Conservation (phyloP, 345 rosid genomes). For the Salix koriyanagi region DNA sequence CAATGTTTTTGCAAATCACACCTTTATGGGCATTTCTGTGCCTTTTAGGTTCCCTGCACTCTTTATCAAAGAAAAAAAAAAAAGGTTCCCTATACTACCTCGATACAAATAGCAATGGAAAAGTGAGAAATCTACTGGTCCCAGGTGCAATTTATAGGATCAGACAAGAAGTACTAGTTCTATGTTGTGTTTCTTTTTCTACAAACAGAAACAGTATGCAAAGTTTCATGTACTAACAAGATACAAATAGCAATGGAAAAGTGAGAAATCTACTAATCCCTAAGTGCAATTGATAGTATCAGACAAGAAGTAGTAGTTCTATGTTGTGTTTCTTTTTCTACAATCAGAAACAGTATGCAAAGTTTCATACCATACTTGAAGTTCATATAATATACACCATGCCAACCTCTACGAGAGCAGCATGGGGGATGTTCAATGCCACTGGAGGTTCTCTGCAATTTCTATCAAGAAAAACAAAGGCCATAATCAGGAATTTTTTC, state of each 20-base stretch:
- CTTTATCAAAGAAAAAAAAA: too few species aligned
- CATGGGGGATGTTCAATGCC: slow-evolving; percentile 59
- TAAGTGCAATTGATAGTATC: neutral
- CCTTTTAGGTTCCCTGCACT: neutral
- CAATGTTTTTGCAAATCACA: neutral
- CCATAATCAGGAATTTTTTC: slow-evolving; percentile 39
- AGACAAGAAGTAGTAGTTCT: neutral
- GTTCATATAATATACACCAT: slow-evolving; percentile 42
- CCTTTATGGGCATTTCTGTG: neutral
- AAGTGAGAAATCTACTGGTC: neutral
- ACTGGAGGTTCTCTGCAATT: slow-evolving; percentile 43
- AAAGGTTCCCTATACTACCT: neutral
- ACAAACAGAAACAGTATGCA: neutral
- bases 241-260: neutral
- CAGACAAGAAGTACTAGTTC: neutral
- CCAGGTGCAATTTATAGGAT: neutral
- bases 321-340: neutral
- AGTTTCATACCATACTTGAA: neutral
- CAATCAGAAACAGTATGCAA: neutral
- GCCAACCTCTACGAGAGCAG: slow-evolving; percentile 59
- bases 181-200: neutral
- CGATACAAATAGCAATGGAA: neutral
- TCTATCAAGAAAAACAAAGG: slow-evolving; percentile 37
- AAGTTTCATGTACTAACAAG: neutral
- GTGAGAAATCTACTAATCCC: neutral